phyloP scores from a whole-genome alignment of 2,329 filamentous ascomycete genomes.

The Penicillium janthinellum region DNA sequence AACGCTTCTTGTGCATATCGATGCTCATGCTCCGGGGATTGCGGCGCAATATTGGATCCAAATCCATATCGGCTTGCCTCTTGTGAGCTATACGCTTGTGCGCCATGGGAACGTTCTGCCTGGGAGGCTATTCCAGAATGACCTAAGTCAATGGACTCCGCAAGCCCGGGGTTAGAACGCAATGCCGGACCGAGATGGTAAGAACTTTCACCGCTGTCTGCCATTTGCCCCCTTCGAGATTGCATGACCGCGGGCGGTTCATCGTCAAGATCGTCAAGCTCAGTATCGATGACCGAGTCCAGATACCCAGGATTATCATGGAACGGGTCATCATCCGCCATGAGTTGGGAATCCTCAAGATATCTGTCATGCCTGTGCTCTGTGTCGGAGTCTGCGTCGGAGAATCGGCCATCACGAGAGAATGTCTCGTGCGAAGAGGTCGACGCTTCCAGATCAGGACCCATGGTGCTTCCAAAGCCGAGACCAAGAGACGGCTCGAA shows the following conservation, averaged over 20 bases:
- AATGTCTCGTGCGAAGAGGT: conserved; percentile 15
- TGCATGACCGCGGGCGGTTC: conserved; percentile 27
- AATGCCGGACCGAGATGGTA: conserved; percentile 21
- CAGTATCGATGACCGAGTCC: conserved; percentile 41
- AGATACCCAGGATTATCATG: conserved; percentile 43
- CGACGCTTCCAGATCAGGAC: conserved; percentile 32
- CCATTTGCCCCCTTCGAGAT: conserved; percentile 7
- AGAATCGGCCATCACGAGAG: conserved; percentile 45
- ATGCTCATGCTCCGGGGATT: not conserved
- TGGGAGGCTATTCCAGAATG: not conserved
- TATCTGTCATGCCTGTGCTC: conserved; percentile 30
- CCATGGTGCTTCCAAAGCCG: not conserved
- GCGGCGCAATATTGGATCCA: conserved; percentile 1
- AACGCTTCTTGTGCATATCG: conserved; percentile 3
- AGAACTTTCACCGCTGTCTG: conserved; percentile 21
- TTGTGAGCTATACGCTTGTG: not conserved
- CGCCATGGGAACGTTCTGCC: not conserved
- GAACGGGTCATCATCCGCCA: conserved; percentile 34
- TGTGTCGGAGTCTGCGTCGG: conserved; percentile 45
- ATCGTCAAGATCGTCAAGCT: conserved; percentile 31
- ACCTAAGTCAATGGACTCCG: not conserved
- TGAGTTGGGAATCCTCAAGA: conserved; percentile 29
- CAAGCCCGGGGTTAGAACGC: not conserved
- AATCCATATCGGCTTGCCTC: conserved; percentile 7
- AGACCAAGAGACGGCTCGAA: conserved; percentile 32